Conservation (phyloP, 257 asterid species). For the Solanum pennellii region DNA sequence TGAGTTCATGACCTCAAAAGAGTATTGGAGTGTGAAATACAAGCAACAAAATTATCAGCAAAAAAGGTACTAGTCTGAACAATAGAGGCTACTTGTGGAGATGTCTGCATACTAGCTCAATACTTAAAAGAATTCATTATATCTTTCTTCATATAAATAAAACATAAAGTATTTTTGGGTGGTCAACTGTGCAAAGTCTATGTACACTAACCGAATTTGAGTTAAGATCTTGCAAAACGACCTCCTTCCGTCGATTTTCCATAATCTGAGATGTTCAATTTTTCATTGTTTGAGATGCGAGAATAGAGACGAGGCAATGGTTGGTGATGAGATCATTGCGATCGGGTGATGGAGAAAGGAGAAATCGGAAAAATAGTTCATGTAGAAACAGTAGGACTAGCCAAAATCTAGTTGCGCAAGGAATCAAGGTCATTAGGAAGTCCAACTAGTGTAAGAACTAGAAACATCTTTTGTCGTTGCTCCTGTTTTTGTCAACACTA, state of each 20-base stretch:
- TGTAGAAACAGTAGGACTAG: background rate
- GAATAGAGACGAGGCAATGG: background rate
- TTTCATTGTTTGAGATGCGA: background rate
- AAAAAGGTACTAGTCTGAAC: background rate
- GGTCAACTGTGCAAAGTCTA: background rate
- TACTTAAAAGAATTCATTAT: background rate
- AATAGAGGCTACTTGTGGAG: background rate
- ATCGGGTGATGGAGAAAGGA: background rate
- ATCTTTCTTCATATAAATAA: background rate
- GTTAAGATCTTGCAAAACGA: background rate
- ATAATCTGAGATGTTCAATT: background rate
- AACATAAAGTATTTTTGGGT: background rate
- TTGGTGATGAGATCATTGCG: background rate
- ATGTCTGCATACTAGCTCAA: background rate
- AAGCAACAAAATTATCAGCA: background rate
- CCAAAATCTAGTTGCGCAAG: background rate
- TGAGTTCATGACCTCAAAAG: background rate
- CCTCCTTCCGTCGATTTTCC: background rate
- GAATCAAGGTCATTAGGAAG: background rate
- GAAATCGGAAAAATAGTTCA: background rate
- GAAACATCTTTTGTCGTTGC: background rate
- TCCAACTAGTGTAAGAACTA: background rate
- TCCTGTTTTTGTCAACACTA: background rate
- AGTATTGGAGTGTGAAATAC: background rate
- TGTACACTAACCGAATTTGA: background rate